phyloP scores from a whole-genome alignment of 2,329 filamentous ascomycete species.

The Ophiostoma sp. region DNA sequence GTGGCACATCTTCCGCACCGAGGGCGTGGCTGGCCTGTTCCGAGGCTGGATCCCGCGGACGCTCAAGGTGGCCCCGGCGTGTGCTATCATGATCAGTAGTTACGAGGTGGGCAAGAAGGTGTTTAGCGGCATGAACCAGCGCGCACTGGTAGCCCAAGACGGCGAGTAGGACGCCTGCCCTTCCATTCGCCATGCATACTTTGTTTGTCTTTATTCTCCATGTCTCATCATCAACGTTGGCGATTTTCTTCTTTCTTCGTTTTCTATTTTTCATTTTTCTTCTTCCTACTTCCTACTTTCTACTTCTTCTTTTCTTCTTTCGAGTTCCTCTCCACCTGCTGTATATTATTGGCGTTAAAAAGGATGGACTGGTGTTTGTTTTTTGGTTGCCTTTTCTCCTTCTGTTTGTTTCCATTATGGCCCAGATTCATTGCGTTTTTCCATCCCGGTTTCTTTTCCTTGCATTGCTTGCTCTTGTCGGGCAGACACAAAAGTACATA shows the following conservation, averaged over 20 bases:
- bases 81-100: conserved; percentile 98
- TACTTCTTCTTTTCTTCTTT: not conserved
- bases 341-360: conserved; percentile 3
- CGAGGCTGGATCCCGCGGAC: conserved; percentile 87
- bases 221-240: not conserved
- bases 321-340: not conserved
- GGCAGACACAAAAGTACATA: conserved; percentile 6
- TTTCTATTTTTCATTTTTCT: not conserved
- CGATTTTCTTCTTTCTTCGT: not conserved
- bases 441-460: not conserved
- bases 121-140: conserved; percentile 68
- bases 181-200: not conserved
- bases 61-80: conserved; percentile 90
- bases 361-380: not conserved
- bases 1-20: conserved; percentile 83
- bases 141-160: not conserved
- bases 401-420: not conserved
- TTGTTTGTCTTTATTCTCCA: not conserved
- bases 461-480: not conserved
- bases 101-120: conserved; percentile 94
- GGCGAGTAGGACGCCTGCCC: too few relatives aligned
- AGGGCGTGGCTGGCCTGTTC: conserved; percentile 77
- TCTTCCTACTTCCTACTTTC: not conserved
- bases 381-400: not conserved
- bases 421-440: not conserved